A percentile compares a stretch with the other conserved stretches of the same genome.
Conservation (phyloP, 768 basidiomycete species). For the Russula dissimulans region DNA sequence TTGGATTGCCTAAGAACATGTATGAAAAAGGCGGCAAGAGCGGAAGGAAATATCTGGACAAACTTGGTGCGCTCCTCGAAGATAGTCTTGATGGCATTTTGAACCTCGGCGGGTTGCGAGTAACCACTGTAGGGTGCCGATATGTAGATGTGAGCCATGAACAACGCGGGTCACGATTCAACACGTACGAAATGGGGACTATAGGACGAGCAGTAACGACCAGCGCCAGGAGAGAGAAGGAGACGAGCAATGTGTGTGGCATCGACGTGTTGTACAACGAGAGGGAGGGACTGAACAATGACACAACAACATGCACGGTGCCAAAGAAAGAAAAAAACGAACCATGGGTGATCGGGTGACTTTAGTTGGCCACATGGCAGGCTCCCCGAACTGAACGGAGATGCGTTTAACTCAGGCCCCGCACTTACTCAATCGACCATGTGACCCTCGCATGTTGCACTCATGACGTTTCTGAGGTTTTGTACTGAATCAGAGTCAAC, state of each 20-base stretch:
- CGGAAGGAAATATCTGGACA: conserved; percentile 10
- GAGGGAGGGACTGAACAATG: background rate
- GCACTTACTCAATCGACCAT: background rate
- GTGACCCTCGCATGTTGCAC: background rate
- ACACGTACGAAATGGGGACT: conserved; percentile 21
- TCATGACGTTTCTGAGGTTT: background rate
- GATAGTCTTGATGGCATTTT: conserved; percentile 28
- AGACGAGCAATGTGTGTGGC: conserved; percentile 32
- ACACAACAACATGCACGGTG: background rate
- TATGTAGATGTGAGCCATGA: background rate
- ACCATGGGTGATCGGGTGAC: background rate
- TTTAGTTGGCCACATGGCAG: background rate
- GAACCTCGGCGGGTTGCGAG: conserved; percentile 22
- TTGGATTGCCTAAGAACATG: conserved; percentile 18
- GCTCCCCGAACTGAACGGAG: background rate
- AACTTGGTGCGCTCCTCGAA: conserved; percentile 32
- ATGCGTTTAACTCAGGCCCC: background rate
- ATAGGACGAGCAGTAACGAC: conserved; percentile 37
- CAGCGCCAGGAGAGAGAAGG: conserved; percentile 34
- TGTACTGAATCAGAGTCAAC: no score
- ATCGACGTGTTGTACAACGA: conserved; percentile 21
- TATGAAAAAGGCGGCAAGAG: conserved; percentile 1
- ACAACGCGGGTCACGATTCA: conserved; percentile 24
- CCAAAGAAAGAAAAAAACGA: background rate
- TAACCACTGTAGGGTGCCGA: conserved; percentile 1